phyloP scores from a whole-genome alignment of 441 rosid species.

The Croton laevigatus region DNA sequence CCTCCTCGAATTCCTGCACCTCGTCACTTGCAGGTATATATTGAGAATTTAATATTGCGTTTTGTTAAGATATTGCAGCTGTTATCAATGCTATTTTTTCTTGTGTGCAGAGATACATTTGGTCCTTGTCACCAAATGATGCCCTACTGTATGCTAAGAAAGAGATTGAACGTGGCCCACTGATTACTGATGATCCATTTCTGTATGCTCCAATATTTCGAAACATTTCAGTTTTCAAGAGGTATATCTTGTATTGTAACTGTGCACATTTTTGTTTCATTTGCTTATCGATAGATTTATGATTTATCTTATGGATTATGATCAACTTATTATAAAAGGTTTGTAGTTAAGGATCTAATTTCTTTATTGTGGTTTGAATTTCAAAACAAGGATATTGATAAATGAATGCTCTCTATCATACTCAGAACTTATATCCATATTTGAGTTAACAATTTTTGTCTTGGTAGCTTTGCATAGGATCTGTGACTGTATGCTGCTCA shows the following conservation, averaged over 20 bases:
- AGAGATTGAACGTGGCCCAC: conserved; percentile 52
- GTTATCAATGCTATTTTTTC: conserved; percentile 13
- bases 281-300: not conserved
- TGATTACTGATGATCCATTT: conserved; percentile 43
- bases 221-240: conserved; percentile 65
- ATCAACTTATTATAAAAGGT: not conserved
- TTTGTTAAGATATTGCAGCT: conserved; percentile 5
- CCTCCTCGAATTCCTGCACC: conserved; percentile 26
- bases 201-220: conserved; percentile 53
- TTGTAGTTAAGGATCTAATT: not conserved
- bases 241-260: conserved; percentile 40
- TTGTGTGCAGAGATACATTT: conserved; percentile 45
- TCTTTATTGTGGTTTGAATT: not conserved
- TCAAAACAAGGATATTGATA: not conserved
- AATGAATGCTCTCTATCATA: not conserved
- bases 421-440: no score
- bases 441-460: no score
- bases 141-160: conserved; percentile 62
- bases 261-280: not conserved
- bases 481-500: no score
- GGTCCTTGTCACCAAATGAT: conserved; percentile 58
- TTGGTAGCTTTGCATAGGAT: no score
- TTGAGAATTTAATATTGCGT: not conserved
- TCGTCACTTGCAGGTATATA: conserved; percentile 43
- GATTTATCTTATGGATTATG: not conserved